Evolutionary conservation across 1,284 basidiomycete genomes (phyloP).

Genomic region (Uromyces viciae-fabae): DNA sequence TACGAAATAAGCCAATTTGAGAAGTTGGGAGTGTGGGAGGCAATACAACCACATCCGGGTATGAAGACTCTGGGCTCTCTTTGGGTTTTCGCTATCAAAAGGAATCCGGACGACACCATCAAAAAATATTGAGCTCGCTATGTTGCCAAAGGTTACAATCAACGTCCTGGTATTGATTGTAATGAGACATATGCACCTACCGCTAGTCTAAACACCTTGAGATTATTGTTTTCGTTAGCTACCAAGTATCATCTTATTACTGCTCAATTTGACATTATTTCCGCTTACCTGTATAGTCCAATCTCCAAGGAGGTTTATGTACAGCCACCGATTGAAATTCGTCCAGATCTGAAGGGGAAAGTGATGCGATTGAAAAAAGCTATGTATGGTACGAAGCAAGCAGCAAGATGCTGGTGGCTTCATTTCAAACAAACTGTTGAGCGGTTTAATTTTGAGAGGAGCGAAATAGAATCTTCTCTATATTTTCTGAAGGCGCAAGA

Average conservation of each 20-base stretch:
- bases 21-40: not conserved
- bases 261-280: not conserved
- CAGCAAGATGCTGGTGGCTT: slow-evolving; percentile 15
- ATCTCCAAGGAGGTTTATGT: slow-evolving; percentile 10
- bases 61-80: not conserved
- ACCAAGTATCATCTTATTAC: not conserved
- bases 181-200: slow-evolving; percentile 14
- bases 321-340: not conserved
- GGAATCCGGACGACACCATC: not conserved
- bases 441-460: not conserved
- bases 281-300: slow-evolving; percentile 2
- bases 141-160: slow-evolving; percentile 12
- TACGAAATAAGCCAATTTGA: not conserved
- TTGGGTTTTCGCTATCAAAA: slow-evolving; percentile 5
- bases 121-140: not conserved
- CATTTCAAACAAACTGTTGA: not conserved
- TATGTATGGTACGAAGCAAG: slow-evolving; percentile 15
- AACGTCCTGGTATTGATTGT: not conserved
- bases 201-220: not conserved
- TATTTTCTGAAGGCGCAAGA: not conserved
- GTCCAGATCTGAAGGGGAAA: not conserved
- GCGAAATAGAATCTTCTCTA: not conserved
- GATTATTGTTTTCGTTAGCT: not conserved
- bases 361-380: not conserved
- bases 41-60: not conserved